Conservation (phyloP, 192 early-diverging fungal genomes). For the Coemansia sp. region DNA sequence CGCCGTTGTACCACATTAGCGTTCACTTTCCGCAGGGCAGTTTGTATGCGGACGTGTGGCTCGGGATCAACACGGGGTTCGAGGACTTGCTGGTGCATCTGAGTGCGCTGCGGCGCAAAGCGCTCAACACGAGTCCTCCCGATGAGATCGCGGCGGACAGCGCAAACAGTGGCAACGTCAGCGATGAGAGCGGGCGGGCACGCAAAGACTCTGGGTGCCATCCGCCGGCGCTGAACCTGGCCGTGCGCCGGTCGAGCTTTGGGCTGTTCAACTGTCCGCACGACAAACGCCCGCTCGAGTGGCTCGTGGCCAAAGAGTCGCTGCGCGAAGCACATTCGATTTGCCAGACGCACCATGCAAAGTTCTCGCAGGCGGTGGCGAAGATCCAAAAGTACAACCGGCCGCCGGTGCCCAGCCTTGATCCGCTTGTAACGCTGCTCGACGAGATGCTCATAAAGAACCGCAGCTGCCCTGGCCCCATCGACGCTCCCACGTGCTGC, state of each 20-base stretch:
- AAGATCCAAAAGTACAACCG: constrained; percentile 30
- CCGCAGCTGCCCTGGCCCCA: constrained; percentile 12
- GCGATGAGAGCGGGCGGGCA: not conserved
- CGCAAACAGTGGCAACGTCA: constrained; percentile 1
- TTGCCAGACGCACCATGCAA: constrained; percentile 35
- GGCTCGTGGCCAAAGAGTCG: constrained; percentile 50
- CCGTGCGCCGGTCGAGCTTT: constrained; percentile 23
- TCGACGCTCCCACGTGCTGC: constrained; percentile 34
- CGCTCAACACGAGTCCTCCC: constrained; percentile 43
- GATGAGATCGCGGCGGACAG: constrained; percentile 14
- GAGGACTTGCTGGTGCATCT: constrained; percentile 45
- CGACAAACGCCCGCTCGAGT: constrained; percentile 25
- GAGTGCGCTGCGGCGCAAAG: constrained; percentile 45
- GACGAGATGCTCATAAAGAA: constrained; percentile 27
- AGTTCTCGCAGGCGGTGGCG: constrained; percentile 35
- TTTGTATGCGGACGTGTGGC: constrained; percentile 51
- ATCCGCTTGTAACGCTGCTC: constrained; percentile 25
- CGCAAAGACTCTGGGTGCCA: constrained; percentile 45
- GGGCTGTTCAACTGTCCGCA: constrained; percentile 48
- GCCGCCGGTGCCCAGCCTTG: constrained; percentile 20
- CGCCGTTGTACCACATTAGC: constrained; percentile 46
- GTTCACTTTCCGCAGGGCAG: constrained; percentile 50
- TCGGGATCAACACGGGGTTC: constrained; percentile 38
- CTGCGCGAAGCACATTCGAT: constrained; percentile 24
- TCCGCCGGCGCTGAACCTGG: constrained; percentile 6